Percentiles rank a stretch among this genome's conserved stretches.
Evolutionary conservation across 1,284 basidiomycete species (phyloP).

Genomic region (Prillingera fragicola): DNA sequence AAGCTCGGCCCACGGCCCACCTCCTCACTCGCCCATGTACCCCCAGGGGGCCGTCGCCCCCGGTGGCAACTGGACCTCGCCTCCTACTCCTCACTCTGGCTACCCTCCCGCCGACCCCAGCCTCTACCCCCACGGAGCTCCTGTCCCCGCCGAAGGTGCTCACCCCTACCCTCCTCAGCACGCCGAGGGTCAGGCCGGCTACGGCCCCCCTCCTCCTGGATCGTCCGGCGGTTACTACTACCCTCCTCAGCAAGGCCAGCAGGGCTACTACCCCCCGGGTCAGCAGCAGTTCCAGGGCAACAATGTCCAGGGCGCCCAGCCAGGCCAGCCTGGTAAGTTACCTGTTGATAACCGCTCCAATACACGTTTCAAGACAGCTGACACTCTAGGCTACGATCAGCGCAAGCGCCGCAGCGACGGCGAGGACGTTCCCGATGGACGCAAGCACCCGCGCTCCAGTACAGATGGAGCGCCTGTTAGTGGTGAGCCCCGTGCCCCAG

Average conservation of each 20-base stretch:
- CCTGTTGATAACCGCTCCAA: too few species aligned
- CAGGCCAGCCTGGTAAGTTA: conserved; percentile 13
- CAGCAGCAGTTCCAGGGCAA: conserved; percentile 47
- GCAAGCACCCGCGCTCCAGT: conserved; percentile 14
- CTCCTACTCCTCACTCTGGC: conserved; percentile 26
- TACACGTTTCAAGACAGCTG: too few species aligned
- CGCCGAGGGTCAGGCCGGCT: conserved; percentile 9
- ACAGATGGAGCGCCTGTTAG: conserved; percentile 5
- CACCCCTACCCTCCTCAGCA: conserved; percentile 16
- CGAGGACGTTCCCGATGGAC: conserved; percentile 17
- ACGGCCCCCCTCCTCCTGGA: conserved; percentile 29
- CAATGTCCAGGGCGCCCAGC: conserved; percentile 29
- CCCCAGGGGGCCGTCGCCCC: conserved; percentile 9
- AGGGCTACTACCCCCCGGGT: conserved; percentile 22
- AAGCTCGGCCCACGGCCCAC: conserved; percentile 37
- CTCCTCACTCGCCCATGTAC: conserved; percentile 43
- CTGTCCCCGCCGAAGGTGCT: conserved; percentile 19
- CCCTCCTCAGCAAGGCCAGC: conserved; percentile 18
- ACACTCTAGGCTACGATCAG: conserved; percentile 26
- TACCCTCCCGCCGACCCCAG: conserved; percentile 26
- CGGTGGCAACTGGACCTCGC: conserved; percentile 32
- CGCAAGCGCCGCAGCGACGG: conserved; percentile 38
- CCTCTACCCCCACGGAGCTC: conserved; percentile 28
- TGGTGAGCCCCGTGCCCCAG: conserved; percentile 8
- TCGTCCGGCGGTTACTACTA: conserved; percentile 30